These are phyloP conservation scores for Aspergillus fructus DNA, from an alignment of 2,329 filamentous ascomycete species.

Conservation along the genomic window DNA sequence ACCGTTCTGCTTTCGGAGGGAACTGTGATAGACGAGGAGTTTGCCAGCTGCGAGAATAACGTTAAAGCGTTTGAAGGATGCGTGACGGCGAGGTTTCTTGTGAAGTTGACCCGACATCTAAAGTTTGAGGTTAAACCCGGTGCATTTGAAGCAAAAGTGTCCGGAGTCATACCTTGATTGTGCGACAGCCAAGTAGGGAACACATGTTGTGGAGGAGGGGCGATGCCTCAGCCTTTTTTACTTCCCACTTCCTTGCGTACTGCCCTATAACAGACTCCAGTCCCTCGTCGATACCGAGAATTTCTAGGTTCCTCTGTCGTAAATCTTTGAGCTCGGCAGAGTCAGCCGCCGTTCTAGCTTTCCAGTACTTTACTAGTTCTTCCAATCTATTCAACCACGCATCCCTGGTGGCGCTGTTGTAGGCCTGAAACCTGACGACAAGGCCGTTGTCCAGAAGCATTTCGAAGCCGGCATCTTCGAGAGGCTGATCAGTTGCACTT, in stretches of 20 bases:
- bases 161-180: conserved; percentile 48
- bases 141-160: not conserved
- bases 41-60: conserved; percentile 62
- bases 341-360: conserved; percentile 55
- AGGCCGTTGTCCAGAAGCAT: conserved; percentile 62
- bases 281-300: conserved; percentile 64
- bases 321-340: conserved; percentile 58
- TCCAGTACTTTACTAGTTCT: conserved; percentile 63
- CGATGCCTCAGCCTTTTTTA: conserved; percentile 62
- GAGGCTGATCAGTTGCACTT: conserved; percentile 53
- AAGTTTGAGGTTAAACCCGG: not conserved
- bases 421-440: conserved; percentile 61
- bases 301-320: conserved; percentile 57
- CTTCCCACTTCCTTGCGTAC: conserved; percentile 68
- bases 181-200: conserved; percentile 61
- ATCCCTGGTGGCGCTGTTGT: conserved; percentile 56
- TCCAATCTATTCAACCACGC: conserved; percentile 63
- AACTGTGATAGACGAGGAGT: conserved; percentile 62
- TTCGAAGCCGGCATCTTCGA: conserved; percentile 61
- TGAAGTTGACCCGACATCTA: conserved; percentile 62
- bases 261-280: conserved; percentile 65
- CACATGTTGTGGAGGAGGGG: conserved; percentile 68
- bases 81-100: conserved; percentile 62
- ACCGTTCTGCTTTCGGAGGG: conserved; percentile 55
- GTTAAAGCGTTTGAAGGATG: conserved; percentile 60